These are phyloP conservation scores for Rhododendron henanense DNA, from an alignment of 148 eudicot species.

Conservation along the genomic window DNA sequence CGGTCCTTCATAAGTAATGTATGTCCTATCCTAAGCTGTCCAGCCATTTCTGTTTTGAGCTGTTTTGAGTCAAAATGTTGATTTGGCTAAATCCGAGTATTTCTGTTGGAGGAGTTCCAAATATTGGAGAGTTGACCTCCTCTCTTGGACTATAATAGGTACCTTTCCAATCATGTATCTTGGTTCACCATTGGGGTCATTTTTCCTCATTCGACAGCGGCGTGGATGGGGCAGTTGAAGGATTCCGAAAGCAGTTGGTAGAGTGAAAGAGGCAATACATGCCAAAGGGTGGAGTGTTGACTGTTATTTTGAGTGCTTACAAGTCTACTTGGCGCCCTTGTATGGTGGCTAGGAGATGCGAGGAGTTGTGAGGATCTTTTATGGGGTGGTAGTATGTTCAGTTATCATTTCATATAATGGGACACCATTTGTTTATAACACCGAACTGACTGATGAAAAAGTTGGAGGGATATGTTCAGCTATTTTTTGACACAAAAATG, in stretches of 20 bases:
- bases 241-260: background rate
- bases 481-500: background rate
- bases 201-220: background rate
- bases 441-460: background rate
- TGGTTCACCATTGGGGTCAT: background rate
- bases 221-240: background rate
- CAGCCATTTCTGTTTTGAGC: background rate
- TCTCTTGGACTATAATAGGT: background rate
- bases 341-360: background rate
- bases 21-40: background rate
- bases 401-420: background rate
- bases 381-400: background rate
- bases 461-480: background rate
- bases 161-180: background rate
- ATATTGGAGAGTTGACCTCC: background rate
- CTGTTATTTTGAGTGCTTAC: background rate
- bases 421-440: background rate
- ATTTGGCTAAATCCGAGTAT: background rate
- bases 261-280: background rate
- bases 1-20: no score
- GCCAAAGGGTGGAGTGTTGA: background rate
- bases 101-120: background rate
- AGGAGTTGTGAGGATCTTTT: background rate
- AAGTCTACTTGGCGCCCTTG: background rate
- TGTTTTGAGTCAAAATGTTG: background rate